A percentile compares a stretch with the other conserved stretches of the same genome.
phyloP scores from a whole-genome alignment of 2,329 filamentous ascomycete species.

The Cladosporium colombiae region DNA sequence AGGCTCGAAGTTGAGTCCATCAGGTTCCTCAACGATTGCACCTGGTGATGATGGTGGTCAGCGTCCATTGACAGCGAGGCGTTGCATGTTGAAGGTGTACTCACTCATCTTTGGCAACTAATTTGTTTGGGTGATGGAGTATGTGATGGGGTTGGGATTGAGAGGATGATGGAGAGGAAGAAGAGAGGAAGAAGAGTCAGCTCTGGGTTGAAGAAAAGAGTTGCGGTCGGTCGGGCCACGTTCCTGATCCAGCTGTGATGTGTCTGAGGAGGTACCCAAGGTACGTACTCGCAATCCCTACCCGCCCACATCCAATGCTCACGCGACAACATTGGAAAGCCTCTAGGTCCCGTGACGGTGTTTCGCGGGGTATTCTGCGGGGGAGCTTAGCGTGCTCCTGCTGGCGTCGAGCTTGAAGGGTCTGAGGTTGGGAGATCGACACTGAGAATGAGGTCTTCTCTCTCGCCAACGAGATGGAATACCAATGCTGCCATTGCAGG shows the following conservation, averaged over 20 bases:
- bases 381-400: not conserved
- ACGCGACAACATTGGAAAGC: not conserved
- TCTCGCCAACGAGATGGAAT: not conserved
- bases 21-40: slow-evolving; percentile 48
- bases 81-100: not conserved
- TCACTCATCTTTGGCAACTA: slow-evolving; percentile 22
- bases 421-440: not conserved
- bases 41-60: slow-evolving; percentile 23
- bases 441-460: not conserved
- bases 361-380: not conserved
- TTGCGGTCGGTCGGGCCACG: slow-evolving; percentile 15
- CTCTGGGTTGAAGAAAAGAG: slow-evolving; percentile 13
- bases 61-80: not conserved
- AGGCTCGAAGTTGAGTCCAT: slow-evolving; percentile 40
- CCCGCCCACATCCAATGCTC: not conserved
- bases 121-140: slow-evolving; percentile 2
- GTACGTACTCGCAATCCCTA: slow-evolving; percentile 12
- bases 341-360: not conserved
- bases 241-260: slow-evolving; percentile 10
- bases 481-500: not conserved
- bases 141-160: slow-evolving; percentile 1
- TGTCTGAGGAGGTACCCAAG: not conserved
- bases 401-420: not conserved
- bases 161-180: not conserved
- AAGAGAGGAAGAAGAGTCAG: slow-evolving; percentile 14